Percentiles rank a stretch among this genome's conserved stretches.
phyloP scores from a whole-genome alignment of 441 rosid genomes.

The Populus hybrid region DNA sequence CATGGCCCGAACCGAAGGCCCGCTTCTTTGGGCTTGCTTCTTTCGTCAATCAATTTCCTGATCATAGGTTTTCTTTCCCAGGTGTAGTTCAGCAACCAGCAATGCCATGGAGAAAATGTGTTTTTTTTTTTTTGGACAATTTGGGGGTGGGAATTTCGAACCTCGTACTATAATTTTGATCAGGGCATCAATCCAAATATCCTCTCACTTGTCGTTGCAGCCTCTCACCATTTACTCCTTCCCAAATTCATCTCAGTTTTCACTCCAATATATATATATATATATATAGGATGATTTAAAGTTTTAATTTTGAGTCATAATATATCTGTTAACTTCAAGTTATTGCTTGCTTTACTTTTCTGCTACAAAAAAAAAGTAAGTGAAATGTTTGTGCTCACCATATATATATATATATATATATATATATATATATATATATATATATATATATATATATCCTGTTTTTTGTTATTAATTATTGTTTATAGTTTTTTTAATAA shows the following conservation, averaged over 20 bases:
- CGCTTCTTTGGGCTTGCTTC: not conserved
- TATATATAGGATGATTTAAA: too few species aligned
- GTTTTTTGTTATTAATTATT: conserved; percentile 11
- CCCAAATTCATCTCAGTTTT: not conserved
- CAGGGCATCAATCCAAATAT: not conserved
- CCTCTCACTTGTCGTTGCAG: not conserved
- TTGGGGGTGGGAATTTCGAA: not conserved
- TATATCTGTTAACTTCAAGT: too few species aligned
- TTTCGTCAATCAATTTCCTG: not conserved
- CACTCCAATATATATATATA: too few species aligned
- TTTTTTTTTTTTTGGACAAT: not conserved
- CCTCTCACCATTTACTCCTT: not conserved
- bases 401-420: too few species aligned
- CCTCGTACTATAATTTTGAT: not conserved
- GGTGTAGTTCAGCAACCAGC: not conserved
- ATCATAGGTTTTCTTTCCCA: not conserved
- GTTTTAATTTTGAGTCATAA: too few species aligned
- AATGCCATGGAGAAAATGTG: not conserved
- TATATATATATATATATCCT: too few species aligned
- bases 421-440: too few species aligned
- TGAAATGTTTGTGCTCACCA: too few species aligned
- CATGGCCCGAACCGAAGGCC: not conserved
- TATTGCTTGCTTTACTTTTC: too few species aligned
- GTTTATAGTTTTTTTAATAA: too few species aligned
- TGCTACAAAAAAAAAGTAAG: too few species aligned